phyloP scores from a whole-genome alignment of 2,329 filamentous ascomycete genomes.

The Ophiocordyceps unilateralis region DNA sequence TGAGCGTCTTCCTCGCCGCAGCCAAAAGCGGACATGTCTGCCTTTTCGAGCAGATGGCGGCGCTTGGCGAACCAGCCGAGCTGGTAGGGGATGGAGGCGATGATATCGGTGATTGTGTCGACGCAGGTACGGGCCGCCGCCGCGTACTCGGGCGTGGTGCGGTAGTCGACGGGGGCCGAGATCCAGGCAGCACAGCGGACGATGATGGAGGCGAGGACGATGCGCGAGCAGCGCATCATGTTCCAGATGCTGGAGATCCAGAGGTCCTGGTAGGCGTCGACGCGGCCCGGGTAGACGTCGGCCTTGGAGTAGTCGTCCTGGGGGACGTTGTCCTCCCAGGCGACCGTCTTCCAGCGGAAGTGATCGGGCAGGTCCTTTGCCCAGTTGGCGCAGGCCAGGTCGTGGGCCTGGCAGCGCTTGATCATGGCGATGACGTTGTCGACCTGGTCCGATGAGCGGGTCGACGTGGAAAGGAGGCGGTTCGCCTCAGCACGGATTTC shows the following conservation, averaged over 20 bases:
- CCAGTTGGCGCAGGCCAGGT: slow-evolving; percentile 35
- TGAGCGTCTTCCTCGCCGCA: slow-evolving; percentile 30
- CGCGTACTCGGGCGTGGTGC: slow-evolving; percentile 44
- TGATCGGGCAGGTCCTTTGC: slow-evolving; percentile 28
- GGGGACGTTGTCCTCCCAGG: slow-evolving; percentile 37
- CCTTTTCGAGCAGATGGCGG: slow-evolving; percentile 20
- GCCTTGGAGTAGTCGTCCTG: slow-evolving; percentile 32
- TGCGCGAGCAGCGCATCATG: slow-evolving; percentile 31
- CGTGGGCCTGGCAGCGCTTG: slow-evolving; percentile 30
- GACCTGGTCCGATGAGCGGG: slow-evolving; percentile 30
- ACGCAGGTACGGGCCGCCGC: slow-evolving; percentile 31
- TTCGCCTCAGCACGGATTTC: slow-evolving; percentile 39
- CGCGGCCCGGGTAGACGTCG: slow-evolving; percentile 41
- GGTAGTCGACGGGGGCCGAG: slow-evolving; percentile 41
- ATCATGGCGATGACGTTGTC: slow-evolving; percentile 34
- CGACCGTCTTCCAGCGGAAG: slow-evolving; percentile 34
- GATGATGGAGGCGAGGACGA: slow-evolving; percentile 36
- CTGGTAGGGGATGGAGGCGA: slow-evolving; percentile 43
- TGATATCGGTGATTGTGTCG: slow-evolving; percentile 38
- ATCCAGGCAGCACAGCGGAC: slow-evolving; percentile 45
- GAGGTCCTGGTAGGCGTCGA: slow-evolving; percentile 41
- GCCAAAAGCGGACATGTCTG: slow-evolving; percentile 26
- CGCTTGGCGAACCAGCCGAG: slow-evolving; percentile 38
- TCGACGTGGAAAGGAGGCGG: slow-evolving; percentile 25
- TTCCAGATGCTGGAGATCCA: slow-evolving; percentile 43